Conservation (phyloP, 768 basidiomycete genomes). For the Lentinula guzmanii region DNA sequence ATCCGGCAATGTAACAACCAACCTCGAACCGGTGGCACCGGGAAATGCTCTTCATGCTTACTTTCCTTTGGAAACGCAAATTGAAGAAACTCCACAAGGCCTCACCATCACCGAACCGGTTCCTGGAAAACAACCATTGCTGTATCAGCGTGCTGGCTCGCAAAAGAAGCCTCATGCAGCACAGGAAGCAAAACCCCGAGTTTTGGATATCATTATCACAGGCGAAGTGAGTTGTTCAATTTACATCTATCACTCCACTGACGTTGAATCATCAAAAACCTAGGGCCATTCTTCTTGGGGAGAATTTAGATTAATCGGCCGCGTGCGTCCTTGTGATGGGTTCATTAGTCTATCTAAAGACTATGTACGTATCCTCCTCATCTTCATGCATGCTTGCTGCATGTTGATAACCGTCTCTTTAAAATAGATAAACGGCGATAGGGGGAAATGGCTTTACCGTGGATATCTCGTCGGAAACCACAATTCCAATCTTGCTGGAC, state of each 20-base stretch:
- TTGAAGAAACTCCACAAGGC: slow-evolving; percentile 42
- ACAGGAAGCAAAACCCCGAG: slow-evolving; percentile 13
- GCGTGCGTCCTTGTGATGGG: slow-evolving; percentile 78
- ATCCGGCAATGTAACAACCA: not conserved
- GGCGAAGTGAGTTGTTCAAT: slow-evolving; percentile 52
- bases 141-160: slow-evolving; percentile 23
- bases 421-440: slow-evolving; percentile 54
- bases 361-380: slow-evolving; percentile 49
- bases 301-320: slow-evolving; percentile 72
- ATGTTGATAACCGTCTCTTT: slow-evolving; percentile 1
- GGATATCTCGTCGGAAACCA: slow-evolving; percentile 72
- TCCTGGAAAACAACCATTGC: slow-evolving; percentile 8
- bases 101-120: slow-evolving; percentile 43
- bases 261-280: not conserved
- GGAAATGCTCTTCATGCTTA: slow-evolving; percentile 63
- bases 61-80: slow-evolving; percentile 47
- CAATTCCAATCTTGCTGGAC: slow-evolving; percentile 69
- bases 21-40: slow-evolving; percentile 24
- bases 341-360: slow-evolving; percentile 78
- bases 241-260: not conserved
- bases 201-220: slow-evolving; percentile 61
- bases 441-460: slow-evolving; percentile 83
- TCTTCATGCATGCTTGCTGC: not conserved
- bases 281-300: slow-evolving; percentile 93
- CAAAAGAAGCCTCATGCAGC: slow-evolving; percentile 10